Conservation (phyloP, 2,329 filamentous ascomycete genomes). For the Ceratocystis huliohia region DNA sequence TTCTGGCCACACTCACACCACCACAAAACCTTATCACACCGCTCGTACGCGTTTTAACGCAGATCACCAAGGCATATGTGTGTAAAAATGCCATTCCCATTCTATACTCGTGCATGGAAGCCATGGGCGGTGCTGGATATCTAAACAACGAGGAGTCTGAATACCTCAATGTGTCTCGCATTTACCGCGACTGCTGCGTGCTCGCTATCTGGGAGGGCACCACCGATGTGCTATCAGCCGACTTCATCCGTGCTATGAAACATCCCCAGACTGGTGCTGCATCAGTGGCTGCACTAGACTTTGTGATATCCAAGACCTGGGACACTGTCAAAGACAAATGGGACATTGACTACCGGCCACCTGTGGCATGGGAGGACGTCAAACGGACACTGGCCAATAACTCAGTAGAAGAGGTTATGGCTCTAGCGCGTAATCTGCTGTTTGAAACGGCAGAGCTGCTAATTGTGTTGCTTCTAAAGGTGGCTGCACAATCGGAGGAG, state of each 20-base stretch:
- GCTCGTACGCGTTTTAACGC: conserved; percentile 46
- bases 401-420: conserved; percentile 32
- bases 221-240: conserved; percentile 53
- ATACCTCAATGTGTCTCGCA: conserved; percentile 51
- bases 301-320: conserved; percentile 28
- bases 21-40: conserved; percentile 28
- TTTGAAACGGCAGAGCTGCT: conserved; percentile 35
- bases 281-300: conserved; percentile 33
- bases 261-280: conserved; percentile 31
- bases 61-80: conserved; percentile 46
- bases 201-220: conserved; percentile 61
- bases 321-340: conserved; percentile 20
- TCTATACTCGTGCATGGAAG: conserved; percentile 48
- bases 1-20: conserved; percentile 27
- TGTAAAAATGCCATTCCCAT: conserved; percentile 39
- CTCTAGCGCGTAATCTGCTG: conserved; percentile 35
- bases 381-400: conserved; percentile 29
- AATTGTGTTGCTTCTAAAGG: conserved; percentile 33
- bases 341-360: conserved; percentile 26
- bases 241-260: conserved; percentile 37
- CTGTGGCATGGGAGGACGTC: conserved; percentile 32
- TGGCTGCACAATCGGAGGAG: conserved; percentile 27
- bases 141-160: conserved; percentile 47
- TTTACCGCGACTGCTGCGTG: conserved; percentile 53
- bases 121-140: conserved; percentile 54